These are phyloP conservation scores for Camellia granthamiana DNA, from an alignment of 148 eudicot species.

Conservation along the genomic window DNA sequence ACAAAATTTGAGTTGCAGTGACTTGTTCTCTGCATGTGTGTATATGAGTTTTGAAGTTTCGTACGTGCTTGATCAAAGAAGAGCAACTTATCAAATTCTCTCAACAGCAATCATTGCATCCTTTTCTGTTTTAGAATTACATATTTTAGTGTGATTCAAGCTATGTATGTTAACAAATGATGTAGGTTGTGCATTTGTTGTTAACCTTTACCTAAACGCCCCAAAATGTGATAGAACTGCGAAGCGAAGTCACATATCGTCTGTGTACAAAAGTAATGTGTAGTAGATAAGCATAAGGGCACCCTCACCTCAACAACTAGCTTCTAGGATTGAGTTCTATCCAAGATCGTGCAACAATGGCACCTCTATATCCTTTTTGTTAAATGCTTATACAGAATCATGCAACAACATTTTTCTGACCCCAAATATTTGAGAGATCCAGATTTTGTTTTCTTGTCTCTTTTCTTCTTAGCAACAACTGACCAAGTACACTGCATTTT, in stretches of 20 bases:
- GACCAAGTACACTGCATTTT: background rate
- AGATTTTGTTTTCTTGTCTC: background rate
- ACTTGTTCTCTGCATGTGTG: background rate
- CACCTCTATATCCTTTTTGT: background rate
- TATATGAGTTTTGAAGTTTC: background rate
- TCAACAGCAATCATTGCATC: background rate
- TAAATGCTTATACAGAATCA: background rate
- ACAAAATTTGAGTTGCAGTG: slow-evolving; percentile 10
- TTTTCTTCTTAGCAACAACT: background rate
- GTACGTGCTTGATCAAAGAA: background rate
- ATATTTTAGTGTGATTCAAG: background rate
- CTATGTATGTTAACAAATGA: background rate
- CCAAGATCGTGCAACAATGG: too few relatives aligned
- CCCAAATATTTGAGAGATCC: background rate
- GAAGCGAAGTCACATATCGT: too few relatives aligned
- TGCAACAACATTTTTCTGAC: background rate
- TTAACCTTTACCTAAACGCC: background rate
- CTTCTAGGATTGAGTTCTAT: too few relatives aligned
- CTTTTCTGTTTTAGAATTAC: background rate
- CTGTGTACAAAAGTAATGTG: too few relatives aligned
- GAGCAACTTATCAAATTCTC: background rate
- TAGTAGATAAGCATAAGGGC: too few relatives aligned
- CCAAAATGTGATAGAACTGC: background rate
- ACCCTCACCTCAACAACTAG: too few relatives aligned
- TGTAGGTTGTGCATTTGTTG: background rate